A percentile compares a stretch with the other conserved stretches of the same genome.
These are phyloP conservation scores for Aspergillus floridensis DNA, from an alignment of 2,329 filamentous ascomycete species.

Conservation along the genomic window DNA sequence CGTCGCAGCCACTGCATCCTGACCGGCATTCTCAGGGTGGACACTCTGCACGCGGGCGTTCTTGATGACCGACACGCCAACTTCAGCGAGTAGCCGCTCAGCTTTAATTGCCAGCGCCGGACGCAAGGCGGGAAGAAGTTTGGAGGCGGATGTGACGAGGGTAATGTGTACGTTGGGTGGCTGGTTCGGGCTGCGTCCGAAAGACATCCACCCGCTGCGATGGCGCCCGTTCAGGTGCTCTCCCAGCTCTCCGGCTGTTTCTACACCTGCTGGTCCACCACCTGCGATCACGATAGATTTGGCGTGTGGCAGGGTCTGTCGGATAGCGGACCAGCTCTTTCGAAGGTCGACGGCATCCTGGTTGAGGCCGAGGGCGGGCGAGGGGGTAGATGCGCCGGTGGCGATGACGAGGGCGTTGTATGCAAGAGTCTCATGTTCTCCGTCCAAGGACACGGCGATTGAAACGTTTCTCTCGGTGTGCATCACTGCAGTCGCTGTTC, in stretches of 20 bases:
- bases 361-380: slow-evolving; percentile 46
- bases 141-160: slow-evolving; percentile 39
- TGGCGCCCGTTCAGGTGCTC: slow-evolving; percentile 50
- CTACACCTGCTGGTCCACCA: slow-evolving; percentile 38
- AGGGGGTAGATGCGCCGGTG: slow-evolving; percentile 48
- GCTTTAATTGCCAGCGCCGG: slow-evolving; percentile 41
- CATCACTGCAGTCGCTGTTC: slow-evolving; percentile 29
- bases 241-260: slow-evolving; percentile 52
- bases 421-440: slow-evolving; percentile 14
- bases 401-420: slow-evolving; percentile 52
- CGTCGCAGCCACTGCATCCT: slow-evolving; percentile 24
- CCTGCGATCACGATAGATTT: slow-evolving; percentile 45
- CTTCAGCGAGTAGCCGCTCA: slow-evolving; percentile 41
- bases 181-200: slow-evolving; percentile 25
- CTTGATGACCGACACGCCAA: slow-evolving; percentile 51
- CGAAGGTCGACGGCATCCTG: slow-evolving; percentile 34
- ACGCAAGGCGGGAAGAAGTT: slow-evolving; percentile 45
- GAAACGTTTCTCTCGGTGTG: slow-evolving; percentile 29
- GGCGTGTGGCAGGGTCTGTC: slow-evolving; percentile 38
- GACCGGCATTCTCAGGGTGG: slow-evolving; percentile 29
- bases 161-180: slow-evolving; percentile 40
- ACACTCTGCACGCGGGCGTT: slow-evolving; percentile 40
- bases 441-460: slow-evolving; percentile 16
- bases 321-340: slow-evolving; percentile 41
- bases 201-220: slow-evolving; percentile 36